Evolutionary conservation across 177 flowering plant genomes (phyloP), one percentile per base, ranked within the genome.

Genomic region (Vitis hybrid): DNA sequence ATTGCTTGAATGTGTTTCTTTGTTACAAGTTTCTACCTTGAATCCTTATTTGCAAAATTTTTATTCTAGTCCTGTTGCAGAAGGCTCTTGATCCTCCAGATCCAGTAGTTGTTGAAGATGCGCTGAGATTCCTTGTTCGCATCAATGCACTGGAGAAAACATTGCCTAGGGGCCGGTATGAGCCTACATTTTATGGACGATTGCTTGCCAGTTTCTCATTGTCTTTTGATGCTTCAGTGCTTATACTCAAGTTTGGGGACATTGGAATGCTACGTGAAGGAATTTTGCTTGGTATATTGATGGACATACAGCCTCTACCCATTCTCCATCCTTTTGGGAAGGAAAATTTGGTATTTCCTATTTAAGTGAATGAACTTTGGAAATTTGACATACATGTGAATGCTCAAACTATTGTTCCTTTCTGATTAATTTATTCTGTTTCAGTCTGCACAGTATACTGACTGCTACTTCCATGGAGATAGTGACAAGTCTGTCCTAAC

Each of bases 41-140:
- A 38, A 50, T 24, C 3, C 75, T 77, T 76, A 76, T 62, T 73
- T 75, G 8, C 73, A 51, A 54, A 59, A 47, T 13, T 79, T 80
- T 69, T 22, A 8, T 78, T 4, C 67, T 64, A 95, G 99, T 71
- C 64, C 78, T 95, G 82, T 71, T 92, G 84, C 94, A 87, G 90
- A 94, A 87, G 83, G 87, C 92, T 78, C 72, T 95, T 78, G 97
- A 94, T 80, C 90, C 97, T 57, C 99, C 99, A 70, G 76, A 87
- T 64, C 83, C 82, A 33, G 89, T 85, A 75, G 86, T 92, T 75
- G 88, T 95, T 80, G 90, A 88, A 74, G 95, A 90, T 78, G 98
- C 98, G 50, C 69, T 95, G 33, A 77, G 71, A 79, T 80, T 93
- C 82, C 90, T 95, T 66, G 85, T 86, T 74, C 81, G 77, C 53